These are phyloP conservation scores for Pyrrhoderma noxium DNA, from an alignment of 1,284 basidiomycete genomes.

Conservation along the genomic window DNA sequence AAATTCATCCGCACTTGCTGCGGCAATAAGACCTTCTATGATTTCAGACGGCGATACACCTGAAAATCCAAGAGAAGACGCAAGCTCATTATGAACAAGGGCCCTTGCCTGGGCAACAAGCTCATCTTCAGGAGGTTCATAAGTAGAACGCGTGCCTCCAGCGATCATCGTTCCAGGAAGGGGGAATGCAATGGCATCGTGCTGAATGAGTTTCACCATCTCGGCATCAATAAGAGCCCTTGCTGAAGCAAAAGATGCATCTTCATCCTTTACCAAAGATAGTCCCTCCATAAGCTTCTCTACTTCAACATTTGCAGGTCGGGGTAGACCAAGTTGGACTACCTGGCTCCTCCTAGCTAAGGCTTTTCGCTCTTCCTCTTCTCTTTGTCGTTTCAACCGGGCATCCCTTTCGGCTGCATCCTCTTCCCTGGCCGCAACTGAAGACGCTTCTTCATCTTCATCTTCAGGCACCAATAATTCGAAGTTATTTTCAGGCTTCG, in stretches of 20 bases:
- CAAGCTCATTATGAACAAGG: constrained; percentile 77
- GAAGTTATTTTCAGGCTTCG: constrained; percentile 96
- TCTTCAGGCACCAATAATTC: constrained; percentile 90
- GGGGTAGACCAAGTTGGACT: constrained; percentile 80
- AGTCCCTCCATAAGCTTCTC: constrained; percentile 56
- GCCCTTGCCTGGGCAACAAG: constrained; percentile 66
- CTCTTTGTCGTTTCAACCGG: constrained; percentile 55
- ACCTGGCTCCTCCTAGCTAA: constrained; percentile 77
- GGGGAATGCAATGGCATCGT: constrained; percentile 86
- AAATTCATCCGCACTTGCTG: constrained; percentile 53
- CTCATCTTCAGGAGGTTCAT: constrained; percentile 75
- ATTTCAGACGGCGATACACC: constrained; percentile 75
- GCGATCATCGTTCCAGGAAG: constrained; percentile 83
- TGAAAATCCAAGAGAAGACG: constrained; percentile 74
- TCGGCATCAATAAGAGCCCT: constrained; percentile 73
- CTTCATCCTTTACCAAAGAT: constrained; percentile 39
- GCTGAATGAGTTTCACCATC: constrained; percentile 72
- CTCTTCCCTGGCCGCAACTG: constrained; percentile 51
- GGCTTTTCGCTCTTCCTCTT: constrained; percentile 73
- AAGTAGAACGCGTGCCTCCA: constrained; percentile 65
- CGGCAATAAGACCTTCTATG: constrained; percentile 59
- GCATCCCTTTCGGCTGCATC: constrained; percentile 94
- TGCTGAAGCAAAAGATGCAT: constrained; percentile 41
- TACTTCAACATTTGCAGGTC: constrained; percentile 80
- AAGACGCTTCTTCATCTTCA: constrained; percentile 52